Percentiles rank a stretch among this genome's conserved stretches.
Conservation (phyloP, 306 rosid species). For the Cucurbita maxima region DNA sequence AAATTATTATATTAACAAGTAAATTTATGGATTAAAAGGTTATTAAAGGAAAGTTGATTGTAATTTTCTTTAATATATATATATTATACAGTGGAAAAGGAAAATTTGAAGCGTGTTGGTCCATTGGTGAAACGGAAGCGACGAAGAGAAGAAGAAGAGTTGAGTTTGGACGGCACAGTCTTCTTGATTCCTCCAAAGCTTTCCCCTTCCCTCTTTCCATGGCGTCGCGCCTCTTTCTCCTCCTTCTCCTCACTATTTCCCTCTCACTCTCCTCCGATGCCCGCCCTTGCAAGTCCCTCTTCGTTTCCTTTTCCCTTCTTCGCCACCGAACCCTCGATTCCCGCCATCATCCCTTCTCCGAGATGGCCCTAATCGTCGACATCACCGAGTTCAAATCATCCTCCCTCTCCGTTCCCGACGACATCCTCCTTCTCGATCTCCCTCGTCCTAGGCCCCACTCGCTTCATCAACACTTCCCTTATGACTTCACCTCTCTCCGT, state of each 20-base stretch:
- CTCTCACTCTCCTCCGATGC: conserved; percentile 26
- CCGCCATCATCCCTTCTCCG: conserved; percentile 17
- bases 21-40: too few relatives aligned
- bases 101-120: background rate
- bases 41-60: too few relatives aligned
- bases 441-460: conserved; percentile 7
- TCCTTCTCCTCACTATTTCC: conserved; percentile 13
- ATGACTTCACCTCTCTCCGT: conserved; percentile 65
- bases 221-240: conserved; percentile 16
- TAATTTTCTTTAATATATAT: too few relatives aligned
- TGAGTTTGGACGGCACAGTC: background rate
- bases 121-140: background rate
- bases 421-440: conserved; percentile 5
- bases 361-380: conserved; percentile 35
- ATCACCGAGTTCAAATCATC: conserved; percentile 9
- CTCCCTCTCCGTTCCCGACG: background rate
- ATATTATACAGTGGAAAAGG: background rate
- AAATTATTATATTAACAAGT: too few relatives aligned
- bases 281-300: conserved; percentile 60
- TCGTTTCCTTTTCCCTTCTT: conserved; percentile 43
- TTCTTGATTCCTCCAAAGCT: too few relatives aligned
- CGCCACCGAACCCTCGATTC: conserved; percentile 24
- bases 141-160: background rate
- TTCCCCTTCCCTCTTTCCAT: background rate
- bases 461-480: background rate